Base-by-base conservation (phyloP, 331 rosid species). In the Acacia pycnantha region DNA sequence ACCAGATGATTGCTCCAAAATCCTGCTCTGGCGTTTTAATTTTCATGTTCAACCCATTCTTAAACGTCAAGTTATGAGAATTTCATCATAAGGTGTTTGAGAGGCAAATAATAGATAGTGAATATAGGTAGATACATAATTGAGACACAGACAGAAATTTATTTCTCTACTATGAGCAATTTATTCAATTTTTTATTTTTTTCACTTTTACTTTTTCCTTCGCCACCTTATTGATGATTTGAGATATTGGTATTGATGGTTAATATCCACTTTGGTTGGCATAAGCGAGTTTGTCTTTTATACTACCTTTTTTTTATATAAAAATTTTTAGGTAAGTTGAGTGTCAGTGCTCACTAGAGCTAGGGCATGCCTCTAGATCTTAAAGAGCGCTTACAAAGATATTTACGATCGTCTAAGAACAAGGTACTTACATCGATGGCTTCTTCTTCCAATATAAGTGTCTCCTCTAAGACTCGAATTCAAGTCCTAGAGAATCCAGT, bases 21-120 rank as follows among this genome's bases (percentile, higher is more conserved):
- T 93, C 84, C 84, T 90, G 95, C 88, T 95, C 5, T 95, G 98
- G 98, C 89, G 77, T 68, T 89, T 93, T 83, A 89, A 85, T 78
- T 79, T 86, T 68, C 89, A 47, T 40, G 43, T 69, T 11, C 72
- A 51, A 65, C 51, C 80, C 58, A 22, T 82, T 26, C 76, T 87
- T 81, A 77, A 40, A 48, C 86, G 87, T 77, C 84, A 84, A 50
- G 48, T 74, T 83, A 64, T 72, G 81, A 50, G 78, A 16, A 62
- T 81, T 73, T 67, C 54, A 64, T 58, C 73, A 11, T 67, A 77
- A 46, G 81, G 69, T 75, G 58, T 54, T 15, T 24, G n/a, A 41
- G 16, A 43, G 21, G 19, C 6, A n/a, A 67, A 78, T 27, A 1
- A 58, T 58, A 71, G 44, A 83, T 77, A 68, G 82, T 11, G 64